Percentiles rank a stretch among this genome's conserved stretches.
Conservation (phyloP, 495 filamentous ascomycete species). For the Aspergillus asperescens region DNA sequence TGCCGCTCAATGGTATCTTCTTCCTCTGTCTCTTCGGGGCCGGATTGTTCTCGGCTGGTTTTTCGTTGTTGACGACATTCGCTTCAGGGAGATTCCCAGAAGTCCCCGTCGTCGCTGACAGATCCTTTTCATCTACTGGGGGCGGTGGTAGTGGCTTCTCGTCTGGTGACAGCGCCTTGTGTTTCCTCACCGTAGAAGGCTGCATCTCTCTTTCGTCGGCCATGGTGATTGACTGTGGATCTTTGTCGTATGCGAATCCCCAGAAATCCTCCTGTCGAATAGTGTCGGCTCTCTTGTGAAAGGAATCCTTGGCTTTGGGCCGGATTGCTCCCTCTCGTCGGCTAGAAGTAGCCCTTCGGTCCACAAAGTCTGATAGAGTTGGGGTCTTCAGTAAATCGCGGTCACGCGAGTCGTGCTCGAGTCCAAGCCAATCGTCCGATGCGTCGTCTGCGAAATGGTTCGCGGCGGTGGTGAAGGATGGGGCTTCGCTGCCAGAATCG, state of each 20-base stretch:
- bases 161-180: conserved; percentile 18
- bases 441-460: conserved; percentile 42
- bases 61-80: conserved; percentile 14
- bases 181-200: conserved; percentile 18
- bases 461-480: conserved; percentile 41
- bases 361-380: conserved; percentile 39
- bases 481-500: conserved; percentile 55
- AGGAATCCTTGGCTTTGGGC: conserved; percentile 40
- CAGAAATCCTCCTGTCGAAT: conserved; percentile 56
- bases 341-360: conserved; percentile 20
- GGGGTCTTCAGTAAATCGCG: conserved; percentile 42
- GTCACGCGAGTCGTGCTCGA: conserved; percentile 38
- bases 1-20: conserved; percentile 61
- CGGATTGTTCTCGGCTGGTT: conserved; percentile 16
- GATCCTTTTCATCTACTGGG: conserved; percentile 29
- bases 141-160: conserved; percentile 48
- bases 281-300: conserved; percentile 58
- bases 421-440: conserved; percentile 42
- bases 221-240: conserved; percentile 33
- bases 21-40: conserved; percentile 32
- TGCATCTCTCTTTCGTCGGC: conserved; percentile 30
- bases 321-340: conserved; percentile 23
- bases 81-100: conserved; percentile 3
- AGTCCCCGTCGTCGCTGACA: not conserved
- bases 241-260: conserved; percentile 44